These are phyloP conservation scores for Berkeleyomyces rouxiae DNA, from an alignment of 2,329 filamentous ascomycete genomes.

Conservation along the genomic window DNA sequence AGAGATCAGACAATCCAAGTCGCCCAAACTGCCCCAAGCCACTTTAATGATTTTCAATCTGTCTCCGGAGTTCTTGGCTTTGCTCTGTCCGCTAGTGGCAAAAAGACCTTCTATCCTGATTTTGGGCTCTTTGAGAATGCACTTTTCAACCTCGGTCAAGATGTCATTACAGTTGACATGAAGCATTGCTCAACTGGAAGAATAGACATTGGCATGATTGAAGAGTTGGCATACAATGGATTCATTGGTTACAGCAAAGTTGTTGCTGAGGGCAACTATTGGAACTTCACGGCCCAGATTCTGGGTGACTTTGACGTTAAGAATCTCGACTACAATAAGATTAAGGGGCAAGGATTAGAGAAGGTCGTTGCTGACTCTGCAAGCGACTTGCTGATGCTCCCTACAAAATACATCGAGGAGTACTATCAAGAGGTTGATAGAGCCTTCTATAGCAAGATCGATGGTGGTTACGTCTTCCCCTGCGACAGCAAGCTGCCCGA, in stretches of 20 bases:
- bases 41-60: conserved; percentile 23
- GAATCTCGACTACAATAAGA: neutral
- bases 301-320: neutral
- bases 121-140: conserved; percentile 24
- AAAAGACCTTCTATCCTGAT: conserved; percentile 27
- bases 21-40: conserved; percentile 24
- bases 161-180: conserved; percentile 48
- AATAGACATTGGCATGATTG: conserved; percentile 61
- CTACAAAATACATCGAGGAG: conserved; percentile 30
- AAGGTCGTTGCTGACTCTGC: conserved; percentile 36
- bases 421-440: conserved; percentile 33
- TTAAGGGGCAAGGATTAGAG: neutral
- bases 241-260: conserved; percentile 38
- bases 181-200: conserved; percentile 41
- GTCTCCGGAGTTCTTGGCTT: conserved; percentile 27
- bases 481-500: conserved; percentile 31
- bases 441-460: conserved; percentile 23
- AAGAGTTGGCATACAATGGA: conserved; percentile 45
- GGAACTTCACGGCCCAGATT: conserved; percentile 33
- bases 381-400: conserved; percentile 46
- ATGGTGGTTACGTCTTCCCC: conserved; percentile 31
- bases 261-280: conserved; percentile 47
- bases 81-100: conserved; percentile 21
- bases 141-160: conserved; percentile 14
- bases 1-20: conserved; percentile 27